Evolutionary conservation across 768 basidiomycete species (phyloP).

Genomic region (Xerocomellus intermedius): DNA sequence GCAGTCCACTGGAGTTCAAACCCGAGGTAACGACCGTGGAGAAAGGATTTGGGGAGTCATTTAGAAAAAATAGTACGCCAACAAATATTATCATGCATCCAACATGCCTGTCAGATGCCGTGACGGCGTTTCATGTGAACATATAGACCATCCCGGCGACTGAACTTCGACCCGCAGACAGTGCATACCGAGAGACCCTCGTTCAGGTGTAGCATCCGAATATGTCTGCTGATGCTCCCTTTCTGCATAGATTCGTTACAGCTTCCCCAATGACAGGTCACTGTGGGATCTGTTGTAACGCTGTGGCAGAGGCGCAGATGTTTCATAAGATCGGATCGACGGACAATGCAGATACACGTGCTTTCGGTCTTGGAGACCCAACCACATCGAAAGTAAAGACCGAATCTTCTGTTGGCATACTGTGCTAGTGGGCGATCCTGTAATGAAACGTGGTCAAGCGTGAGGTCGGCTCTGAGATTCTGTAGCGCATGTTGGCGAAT

Average conservation of each 20-base stretch:
- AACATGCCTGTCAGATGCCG: no score
- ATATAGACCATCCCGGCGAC: not conserved
- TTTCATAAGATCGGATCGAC: not conserved
- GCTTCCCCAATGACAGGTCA: not conserved
- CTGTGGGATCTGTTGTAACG: not conserved
- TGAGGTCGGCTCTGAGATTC: not conserved
- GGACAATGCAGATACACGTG: not conserved
- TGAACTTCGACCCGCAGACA: not conserved
- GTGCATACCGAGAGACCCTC: no score
- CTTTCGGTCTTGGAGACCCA: not conserved
- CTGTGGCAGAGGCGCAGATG: not conserved
- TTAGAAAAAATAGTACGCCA: not conserved
- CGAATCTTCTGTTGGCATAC: accelerated
- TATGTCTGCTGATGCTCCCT: not conserved
- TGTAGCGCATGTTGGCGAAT: not conserved
- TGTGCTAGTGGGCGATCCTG: not conserved
- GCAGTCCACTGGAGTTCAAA: no score
- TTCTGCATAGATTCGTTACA: not conserved
- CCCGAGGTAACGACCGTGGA: no score
- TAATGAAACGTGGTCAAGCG: not conserved
- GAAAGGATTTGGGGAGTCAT: not conserved
- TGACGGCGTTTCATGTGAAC: not conserved
- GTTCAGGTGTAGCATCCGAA: not conserved
- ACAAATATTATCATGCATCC: no score
- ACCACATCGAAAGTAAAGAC: not conserved